A percentile compares a stretch with the other conserved stretches of the same genome.
Conservation (phyloP, 805 yeast species). For the Brettanomyces anomalus region DNA sequence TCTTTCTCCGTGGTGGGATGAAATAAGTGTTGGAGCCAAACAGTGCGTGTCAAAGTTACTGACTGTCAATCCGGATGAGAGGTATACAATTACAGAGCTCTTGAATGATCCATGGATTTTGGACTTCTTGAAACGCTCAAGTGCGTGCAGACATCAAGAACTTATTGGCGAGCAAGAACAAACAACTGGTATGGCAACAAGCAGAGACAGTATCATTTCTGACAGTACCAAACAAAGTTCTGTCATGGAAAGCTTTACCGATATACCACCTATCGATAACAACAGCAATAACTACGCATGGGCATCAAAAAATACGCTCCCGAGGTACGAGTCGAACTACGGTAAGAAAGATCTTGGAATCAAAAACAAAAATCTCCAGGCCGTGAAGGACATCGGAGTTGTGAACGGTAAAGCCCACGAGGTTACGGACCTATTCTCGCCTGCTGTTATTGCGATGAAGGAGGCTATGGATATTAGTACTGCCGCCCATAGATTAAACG, state of each 20-base stretch:
- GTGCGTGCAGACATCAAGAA: neutral
- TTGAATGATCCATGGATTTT: constrained; percentile 70
- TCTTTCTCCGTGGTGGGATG: constrained; percentile 86
- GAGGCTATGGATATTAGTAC: constrained; percentile 54
- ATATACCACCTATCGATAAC: neutral
- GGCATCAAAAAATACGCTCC: neutral
- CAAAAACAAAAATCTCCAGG: neutral
- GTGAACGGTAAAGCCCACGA: constrained; percentile 1
- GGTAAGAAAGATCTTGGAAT: neutral
- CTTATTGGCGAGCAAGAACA: neutral
- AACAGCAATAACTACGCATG: neutral
- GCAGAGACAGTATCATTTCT: neutral
- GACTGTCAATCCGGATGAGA: constrained; percentile 58
- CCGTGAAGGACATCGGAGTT: neutral
- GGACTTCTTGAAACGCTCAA: constrained; percentile 22
- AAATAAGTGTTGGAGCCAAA: constrained; percentile 60
- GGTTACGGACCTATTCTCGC: constrained; percentile 33
- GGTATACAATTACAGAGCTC: constrained; percentile 67
- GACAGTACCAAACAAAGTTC: neutral
- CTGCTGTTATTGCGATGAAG: constrained; percentile 50
- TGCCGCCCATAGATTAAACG: constrained; percentile 53
- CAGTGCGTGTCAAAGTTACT: constrained; percentile 56
- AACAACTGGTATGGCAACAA: neutral
- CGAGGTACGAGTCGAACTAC: neutral
- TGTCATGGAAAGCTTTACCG: neutral